Base-by-base conservation (phyloP, 371 early-diverging fungal species). In the Funneliformis caledonium region DNA sequence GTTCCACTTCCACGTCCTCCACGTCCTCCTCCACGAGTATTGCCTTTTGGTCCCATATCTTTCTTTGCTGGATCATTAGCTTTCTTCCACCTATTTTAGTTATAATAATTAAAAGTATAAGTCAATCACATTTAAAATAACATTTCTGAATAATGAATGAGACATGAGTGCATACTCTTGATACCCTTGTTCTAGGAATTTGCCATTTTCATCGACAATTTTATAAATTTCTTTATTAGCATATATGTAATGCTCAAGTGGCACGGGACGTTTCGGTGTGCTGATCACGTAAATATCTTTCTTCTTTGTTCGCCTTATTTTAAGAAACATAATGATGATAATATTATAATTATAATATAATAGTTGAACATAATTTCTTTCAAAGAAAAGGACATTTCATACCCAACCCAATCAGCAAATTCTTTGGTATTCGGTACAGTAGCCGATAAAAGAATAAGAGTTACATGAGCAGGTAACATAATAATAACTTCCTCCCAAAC, bases 401-500 rank as follows among this genome's bases (percentile, higher is more conserved):
- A 93, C 90, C 99, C 99, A 80, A 99, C 97, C 99, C 99, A 99
- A 72, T 97, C 98, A 33, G 98, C 98, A 92, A 99, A 99, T 86
- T 99, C 99, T 82, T 92, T 89, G 4, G 98, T 96, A 86, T 99
- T 99, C n/a, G 99, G 98, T 12, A 99, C 98, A 11, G 99, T 99
- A 0, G 99, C 99, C 45, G 98, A 98, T 31, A 99, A 89, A 61
- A 99, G 84, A 78, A 99, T 96, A 19, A 99, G 87, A 16, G 90
- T 96, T 6, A 98, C 94, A 84, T 98, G 98, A 0, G 94, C 91
- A 4, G 98, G 99, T 6, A 99, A 88, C 98, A 99, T 97, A 83
- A 99, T 99, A 78, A 99, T 98, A n/a, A 98, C 98, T 86, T 99
- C 99, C 87, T 99, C 99, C 99, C 99, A 99, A 9, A 99, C 99